Conservation (phyloP, 257 asterid species). For the Prunella vulgaris region DNA sequence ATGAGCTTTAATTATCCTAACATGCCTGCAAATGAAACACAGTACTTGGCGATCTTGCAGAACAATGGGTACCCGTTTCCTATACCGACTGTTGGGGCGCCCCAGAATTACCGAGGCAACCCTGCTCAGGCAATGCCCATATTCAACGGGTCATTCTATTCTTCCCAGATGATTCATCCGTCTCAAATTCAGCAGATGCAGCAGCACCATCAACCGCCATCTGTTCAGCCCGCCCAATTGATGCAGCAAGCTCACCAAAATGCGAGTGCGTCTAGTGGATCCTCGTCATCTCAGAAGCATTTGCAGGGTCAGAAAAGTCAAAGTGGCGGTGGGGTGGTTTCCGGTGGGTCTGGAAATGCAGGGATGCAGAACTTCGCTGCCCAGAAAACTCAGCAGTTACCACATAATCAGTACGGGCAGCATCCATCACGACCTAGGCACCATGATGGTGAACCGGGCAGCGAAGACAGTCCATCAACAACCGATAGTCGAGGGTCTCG, state of each 20-base stretch:
- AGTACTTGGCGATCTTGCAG: conserved; percentile 77
- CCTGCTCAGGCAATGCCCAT: conserved; percentile 78
- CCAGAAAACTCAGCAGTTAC: conserved; percentile 40
- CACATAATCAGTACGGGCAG: conserved; percentile 48
- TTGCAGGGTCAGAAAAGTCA: conserved; percentile 47
- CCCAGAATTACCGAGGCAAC: conserved; percentile 68
- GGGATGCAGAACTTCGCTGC: conserved; percentile 45
- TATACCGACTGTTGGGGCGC: conserved; percentile 63
- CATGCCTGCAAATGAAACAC: conserved; percentile 69
- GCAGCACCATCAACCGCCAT: conserved; percentile 31
- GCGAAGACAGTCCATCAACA: conserved; percentile 58
- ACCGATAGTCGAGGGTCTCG: conserved; percentile 58
- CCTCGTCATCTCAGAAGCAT: conserved; percentile 73
- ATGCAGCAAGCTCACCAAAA: conserved; percentile 58
- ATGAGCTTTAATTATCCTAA: conserved; percentile 84
- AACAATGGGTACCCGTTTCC: conserved; percentile 77
- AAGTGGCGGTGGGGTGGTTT: conserved; percentile 24
- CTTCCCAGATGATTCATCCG: conserved; percentile 82
- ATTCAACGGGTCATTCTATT: conserved; percentile 78
- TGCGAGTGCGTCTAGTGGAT: conserved; percentile 42
- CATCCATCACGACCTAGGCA: conserved; percentile 37
- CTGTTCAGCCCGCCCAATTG: conserved; percentile 41
- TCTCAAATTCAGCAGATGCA: conserved; percentile 46
- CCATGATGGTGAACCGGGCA: conserved; percentile 48
- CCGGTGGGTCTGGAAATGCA: conserved; percentile 36